Percentiles rank a stretch among this genome's conserved stretches.
Conservation (phyloP, 148 eudicot genomes). For the Camellia granthamiana region DNA sequence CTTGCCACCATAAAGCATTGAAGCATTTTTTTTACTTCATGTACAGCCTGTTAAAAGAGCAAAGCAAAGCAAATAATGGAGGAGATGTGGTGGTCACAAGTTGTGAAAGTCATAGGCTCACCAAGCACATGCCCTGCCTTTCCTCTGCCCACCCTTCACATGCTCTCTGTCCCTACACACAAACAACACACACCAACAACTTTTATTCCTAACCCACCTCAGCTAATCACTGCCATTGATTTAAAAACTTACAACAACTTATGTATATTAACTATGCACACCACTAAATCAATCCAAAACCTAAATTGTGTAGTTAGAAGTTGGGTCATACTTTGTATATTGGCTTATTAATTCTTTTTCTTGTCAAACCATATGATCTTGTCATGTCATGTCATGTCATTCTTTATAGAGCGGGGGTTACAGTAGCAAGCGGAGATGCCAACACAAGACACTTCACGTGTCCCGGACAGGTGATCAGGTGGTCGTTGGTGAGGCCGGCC, state of each 20-base stretch:
- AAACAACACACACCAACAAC: background rate
- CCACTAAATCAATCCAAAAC: background rate
- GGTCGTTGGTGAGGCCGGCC: slow-evolving; percentile 86
- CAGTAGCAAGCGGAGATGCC: background rate
- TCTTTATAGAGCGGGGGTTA: background rate
- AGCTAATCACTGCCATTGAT: background rate
- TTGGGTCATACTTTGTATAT: background rate
- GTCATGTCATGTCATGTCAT: background rate
- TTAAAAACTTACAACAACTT: background rate
- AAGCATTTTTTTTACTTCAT: background rate
- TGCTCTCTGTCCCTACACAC: slow-evolving; percentile 26
- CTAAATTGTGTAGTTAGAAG: slow-evolving; percentile 20
- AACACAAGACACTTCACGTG: slow-evolving; percentile 40
- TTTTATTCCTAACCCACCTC: slow-evolving; percentile 4
- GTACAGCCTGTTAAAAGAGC: slow-evolving; percentile 18
- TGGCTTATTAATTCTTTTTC: background rate
- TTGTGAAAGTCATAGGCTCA: slow-evolving; percentile 14
- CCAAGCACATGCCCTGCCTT: slow-evolving; percentile 28
- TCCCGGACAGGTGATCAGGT: slow-evolving; percentile 62
- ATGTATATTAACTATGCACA: too few relatives aligned
- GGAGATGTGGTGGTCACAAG: slow-evolving; percentile 21
- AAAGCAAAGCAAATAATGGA: slow-evolving; percentile 23
- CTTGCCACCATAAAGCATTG: too few relatives aligned
- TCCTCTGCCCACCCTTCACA: slow-evolving; percentile 23
- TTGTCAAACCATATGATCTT: background rate